A percentile compares a stretch with the other conserved stretches of the same genome.
Conservation (phyloP, 2,329 filamentous ascomycete species). For the Nemania serpens region DNA sequence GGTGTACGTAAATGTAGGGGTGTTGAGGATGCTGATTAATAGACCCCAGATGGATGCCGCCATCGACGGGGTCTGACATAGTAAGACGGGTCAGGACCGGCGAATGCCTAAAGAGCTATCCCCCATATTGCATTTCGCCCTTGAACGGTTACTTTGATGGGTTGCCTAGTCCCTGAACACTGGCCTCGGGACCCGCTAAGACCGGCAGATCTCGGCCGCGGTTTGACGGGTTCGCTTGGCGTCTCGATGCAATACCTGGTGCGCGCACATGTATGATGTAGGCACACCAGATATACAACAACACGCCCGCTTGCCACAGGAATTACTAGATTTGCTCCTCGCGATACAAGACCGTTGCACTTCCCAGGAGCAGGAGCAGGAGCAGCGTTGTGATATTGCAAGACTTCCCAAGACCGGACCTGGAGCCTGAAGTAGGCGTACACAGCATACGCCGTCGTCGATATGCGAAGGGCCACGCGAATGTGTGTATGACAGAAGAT, state of each 20-base stretch:
- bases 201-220: not conserved
- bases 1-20: slow-evolving; percentile 14
- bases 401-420: too few species aligned
- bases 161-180: slow-evolving; percentile 1
- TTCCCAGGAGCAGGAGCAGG: too few species aligned
- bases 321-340: too few species aligned
- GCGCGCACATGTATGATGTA: too few species aligned
- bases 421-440: too few species aligned
- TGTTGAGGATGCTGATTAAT: slow-evolving; percentile 28
- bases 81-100: slow-evolving; percentile 23
- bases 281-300: too few species aligned
- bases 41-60: slow-evolving; percentile 15
- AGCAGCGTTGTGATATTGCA: too few species aligned
- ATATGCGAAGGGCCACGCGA: not conserved
- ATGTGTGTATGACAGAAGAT: slow-evolving; percentile 1
- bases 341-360: too few species aligned
- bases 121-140: slow-evolving; percentile 23
- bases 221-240: slow-evolving; percentile 5
- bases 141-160: not conserved
- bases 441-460: slow-evolving; percentile 1
- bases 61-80: slow-evolving; percentile 26
- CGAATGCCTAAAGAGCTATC: slow-evolving; percentile 16
- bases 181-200: not conserved
- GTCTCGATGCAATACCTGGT: not conserved
- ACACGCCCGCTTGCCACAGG: too few species aligned